Conservation (phyloP, 441 rosid species). For the Breynia disticha region DNA sequence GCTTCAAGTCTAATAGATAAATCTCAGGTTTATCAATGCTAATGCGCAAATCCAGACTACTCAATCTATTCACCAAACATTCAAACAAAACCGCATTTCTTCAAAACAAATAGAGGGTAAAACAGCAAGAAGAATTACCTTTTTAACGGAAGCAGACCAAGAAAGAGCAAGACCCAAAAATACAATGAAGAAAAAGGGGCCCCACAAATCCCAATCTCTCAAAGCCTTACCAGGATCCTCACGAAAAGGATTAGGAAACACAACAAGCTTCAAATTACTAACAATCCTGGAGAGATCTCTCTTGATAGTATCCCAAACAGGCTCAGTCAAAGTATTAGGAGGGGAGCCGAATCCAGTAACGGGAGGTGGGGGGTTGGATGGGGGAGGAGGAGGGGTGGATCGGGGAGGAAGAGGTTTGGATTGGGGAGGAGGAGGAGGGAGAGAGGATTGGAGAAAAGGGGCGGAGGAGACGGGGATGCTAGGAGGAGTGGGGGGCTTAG, state of each 20-base stretch:
- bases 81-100: too few species aligned
- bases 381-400: constrained; percentile 33
- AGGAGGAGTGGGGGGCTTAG: constrained; percentile 62
- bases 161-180: constrained; percentile 84
- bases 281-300: constrained; percentile 91
- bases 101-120: background rate
- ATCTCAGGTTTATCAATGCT: too few species aligned
- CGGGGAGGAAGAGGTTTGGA: constrained; percentile 34
- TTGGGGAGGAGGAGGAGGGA: constrained; percentile 37
- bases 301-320: constrained; percentile 92
- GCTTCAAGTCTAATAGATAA: too few species aligned
- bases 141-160: constrained; percentile 85
- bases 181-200: constrained; percentile 91
- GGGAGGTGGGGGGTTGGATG: constrained; percentile 14
- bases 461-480: constrained; percentile 69
- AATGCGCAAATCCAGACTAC: too few species aligned
- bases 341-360: constrained; percentile 55
- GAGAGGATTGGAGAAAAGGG: constrained; percentile 50
- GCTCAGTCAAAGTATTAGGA: constrained; percentile 87
- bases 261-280: constrained; percentile 91
- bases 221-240: constrained; percentile 94
- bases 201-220: constrained; percentile 99
- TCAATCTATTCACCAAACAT: too few species aligned
- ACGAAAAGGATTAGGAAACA: constrained; percentile 80
- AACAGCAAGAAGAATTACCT: constrained; percentile 25